phyloP scores from a whole-genome alignment of 495 filamentous ascomycete genomes.

The Aspergillus olivimuriae region DNA sequence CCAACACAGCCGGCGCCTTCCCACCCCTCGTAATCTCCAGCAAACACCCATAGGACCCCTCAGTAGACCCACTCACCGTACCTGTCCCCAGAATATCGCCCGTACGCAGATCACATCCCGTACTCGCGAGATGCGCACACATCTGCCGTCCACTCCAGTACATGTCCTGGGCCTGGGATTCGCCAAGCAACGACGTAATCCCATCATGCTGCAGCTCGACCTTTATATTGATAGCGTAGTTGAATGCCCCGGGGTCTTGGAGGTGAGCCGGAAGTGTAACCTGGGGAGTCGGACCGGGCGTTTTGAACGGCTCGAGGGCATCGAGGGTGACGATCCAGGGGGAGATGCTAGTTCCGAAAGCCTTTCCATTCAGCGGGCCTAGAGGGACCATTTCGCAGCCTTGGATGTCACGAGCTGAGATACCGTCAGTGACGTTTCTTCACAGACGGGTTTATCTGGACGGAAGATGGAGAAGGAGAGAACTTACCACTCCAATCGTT shows the following conservation, averaged over 20 bases:
- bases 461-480: constrained; percentile 30
- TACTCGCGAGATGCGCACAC: constrained; percentile 74
- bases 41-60: constrained; percentile 56
- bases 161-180: constrained; percentile 55
- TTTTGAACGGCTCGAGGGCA: constrained; percentile 59
- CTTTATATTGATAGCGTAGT: constrained; percentile 63
- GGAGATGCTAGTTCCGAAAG: constrained; percentile 74
- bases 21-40: constrained; percentile 63
- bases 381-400: constrained; percentile 30
- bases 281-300: constrained; percentile 47
- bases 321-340: constrained; percentile 79
- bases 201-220: constrained; percentile 57
- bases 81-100: constrained; percentile 80
- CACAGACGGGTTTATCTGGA: not conserved
- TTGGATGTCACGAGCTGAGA: constrained; percentile 31
- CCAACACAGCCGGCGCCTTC: constrained; percentile 52
- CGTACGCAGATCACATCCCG: constrained; percentile 64
- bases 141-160: constrained; percentile 84
- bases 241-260: constrained; percentile 47
- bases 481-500: constrained; percentile 86
- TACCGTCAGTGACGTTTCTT: not conserved
- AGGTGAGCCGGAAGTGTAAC: constrained; percentile 55
- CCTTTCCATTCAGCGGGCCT: constrained; percentile 55
- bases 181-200: constrained; percentile 49
- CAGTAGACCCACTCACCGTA: constrained; percentile 65